These are phyloP conservation scores for Eutypa lata DNA, from an alignment of 2,329 filamentous ascomycete species.

Conservation along the genomic window DNA sequence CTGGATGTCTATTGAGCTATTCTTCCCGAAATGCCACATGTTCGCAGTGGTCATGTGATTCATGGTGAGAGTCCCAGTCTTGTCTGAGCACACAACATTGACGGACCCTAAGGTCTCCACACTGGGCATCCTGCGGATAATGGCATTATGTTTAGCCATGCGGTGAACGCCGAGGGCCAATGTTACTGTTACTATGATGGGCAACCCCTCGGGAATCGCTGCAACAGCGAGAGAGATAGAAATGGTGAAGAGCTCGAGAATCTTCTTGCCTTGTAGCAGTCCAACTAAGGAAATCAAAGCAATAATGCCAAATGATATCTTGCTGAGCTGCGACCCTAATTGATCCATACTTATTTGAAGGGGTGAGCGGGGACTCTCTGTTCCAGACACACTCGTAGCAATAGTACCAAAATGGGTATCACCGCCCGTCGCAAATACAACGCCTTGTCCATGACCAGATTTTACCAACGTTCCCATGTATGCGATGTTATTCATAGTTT, in stretches of 20 bases:
- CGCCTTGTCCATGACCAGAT: conserved; percentile 90
- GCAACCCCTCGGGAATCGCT: conserved; percentile 91
- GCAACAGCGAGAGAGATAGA: conserved; percentile 95
- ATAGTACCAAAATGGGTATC: conserved; percentile 96
- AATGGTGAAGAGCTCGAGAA: conserved; percentile 95
- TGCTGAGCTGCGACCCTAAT: conserved; percentile 93
- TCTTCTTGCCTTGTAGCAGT: conserved; percentile 80
- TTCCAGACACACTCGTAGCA: conserved; percentile 88
- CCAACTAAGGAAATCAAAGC: conserved; percentile 89
- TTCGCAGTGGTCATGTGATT: conserved; percentile 98
- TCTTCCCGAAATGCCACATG: conserved; percentile 87
- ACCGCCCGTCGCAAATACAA: conserved; percentile 94
- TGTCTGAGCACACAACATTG: conserved; percentile 99
- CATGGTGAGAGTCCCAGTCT: conserved; percentile 91
- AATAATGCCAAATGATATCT: conserved; percentile 94
- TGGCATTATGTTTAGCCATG: conserved; percentile 93
- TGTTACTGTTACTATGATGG: conserved; percentile 97
- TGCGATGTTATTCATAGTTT: conserved; percentile 83
- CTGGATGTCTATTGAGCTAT: conserved; percentile 49
- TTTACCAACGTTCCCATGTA: conserved; percentile 98
- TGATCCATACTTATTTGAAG: conserved; percentile 96
- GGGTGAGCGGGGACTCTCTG: conserved; percentile 91
- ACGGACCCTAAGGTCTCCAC: conserved; percentile 98
- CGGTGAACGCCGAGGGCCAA: conserved; percentile 90
- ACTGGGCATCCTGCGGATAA: conserved; percentile 91